Evolutionary conservation across 176 grass and related monocot species (phyloP).

Genomic region (Bolboschoenus planiculmis): DNA sequence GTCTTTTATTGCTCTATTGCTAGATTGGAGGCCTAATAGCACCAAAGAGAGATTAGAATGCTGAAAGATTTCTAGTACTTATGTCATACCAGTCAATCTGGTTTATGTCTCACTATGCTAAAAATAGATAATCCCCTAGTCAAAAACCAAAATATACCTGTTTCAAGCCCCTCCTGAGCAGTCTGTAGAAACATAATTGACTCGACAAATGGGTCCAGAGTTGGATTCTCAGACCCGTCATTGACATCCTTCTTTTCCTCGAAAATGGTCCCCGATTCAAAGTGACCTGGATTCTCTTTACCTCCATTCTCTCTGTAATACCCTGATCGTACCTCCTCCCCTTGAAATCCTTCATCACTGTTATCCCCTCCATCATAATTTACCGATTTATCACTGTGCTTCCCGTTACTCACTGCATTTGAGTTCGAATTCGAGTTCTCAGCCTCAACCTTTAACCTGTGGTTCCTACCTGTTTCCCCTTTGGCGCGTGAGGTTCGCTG

Average conservation of each 20-base stretch:
- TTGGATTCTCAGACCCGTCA: slow-evolving; percentile 10
- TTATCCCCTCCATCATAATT: slow-evolving; percentile 20
- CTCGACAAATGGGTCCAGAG: slow-evolving; percentile 26
- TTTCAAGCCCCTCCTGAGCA: slow-evolving; percentile 57
- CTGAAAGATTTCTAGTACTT: not conserved
- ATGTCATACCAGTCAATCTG: not conserved
- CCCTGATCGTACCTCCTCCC: slow-evolving; percentile 36
- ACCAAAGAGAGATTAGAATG: not conserved
- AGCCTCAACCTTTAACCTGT: slow-evolving; percentile 19
- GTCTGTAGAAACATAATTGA: slow-evolving; percentile 42
- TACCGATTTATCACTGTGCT: slow-evolving; percentile 28
- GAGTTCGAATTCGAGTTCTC: slow-evolving; percentile 41
- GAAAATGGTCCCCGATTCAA: slow-evolving; percentile 19
- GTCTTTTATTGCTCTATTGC: not conserved
- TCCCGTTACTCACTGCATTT: slow-evolving; percentile 27
- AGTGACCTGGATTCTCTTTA: slow-evolving; percentile 23
- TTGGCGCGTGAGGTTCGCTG: slow-evolving; percentile 14
- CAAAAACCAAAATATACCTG: slow-evolving; percentile 41
- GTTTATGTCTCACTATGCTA: not conserved
- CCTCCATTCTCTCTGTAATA: slow-evolving; percentile 30
- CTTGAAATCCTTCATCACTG: slow-evolving; percentile 32
- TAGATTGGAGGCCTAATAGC: not conserved
- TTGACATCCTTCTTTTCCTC: slow-evolving; percentile 15
- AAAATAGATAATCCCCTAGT: not conserved
- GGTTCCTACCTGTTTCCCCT: slow-evolving; percentile 17